Conservation (phyloP, 208 protist genomes). For the Trichomonas tenax region DNA sequence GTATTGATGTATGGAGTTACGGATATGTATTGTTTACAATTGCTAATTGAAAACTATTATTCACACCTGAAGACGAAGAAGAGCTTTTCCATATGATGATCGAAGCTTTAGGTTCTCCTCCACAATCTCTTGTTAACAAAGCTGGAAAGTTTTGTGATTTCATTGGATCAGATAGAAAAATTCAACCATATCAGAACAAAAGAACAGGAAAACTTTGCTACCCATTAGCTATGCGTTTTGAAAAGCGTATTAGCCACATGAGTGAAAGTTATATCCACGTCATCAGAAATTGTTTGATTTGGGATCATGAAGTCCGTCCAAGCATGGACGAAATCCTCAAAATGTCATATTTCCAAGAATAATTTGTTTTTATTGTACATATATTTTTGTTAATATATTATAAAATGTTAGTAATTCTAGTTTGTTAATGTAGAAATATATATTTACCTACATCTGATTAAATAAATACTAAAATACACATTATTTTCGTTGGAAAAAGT, state of each 20-base stretch:
- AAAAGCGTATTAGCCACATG: not conserved
- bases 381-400: not conserved
- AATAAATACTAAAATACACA: too few species aligned
- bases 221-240: not conserved
- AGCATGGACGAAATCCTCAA: not conserved
- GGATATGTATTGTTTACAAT: slow-evolving; percentile 93
- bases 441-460: too few species aligned
- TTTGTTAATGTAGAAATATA: too few species aligned
- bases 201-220: not conserved
- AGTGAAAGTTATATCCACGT: not conserved
- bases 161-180: not conserved
- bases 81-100: slow-evolving; percentile 31
- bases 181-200: not conserved
- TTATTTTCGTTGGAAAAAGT: too few species aligned
- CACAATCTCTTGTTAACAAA: not conserved
- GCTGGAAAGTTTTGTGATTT: not conserved
- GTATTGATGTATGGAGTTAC: slow-evolving; percentile 74
- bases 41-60: slow-evolving; percentile 62
- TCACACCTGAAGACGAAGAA: slow-evolving; percentile 25
- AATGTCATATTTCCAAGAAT: not conserved
- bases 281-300: not conserved
- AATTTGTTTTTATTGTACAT: not conserved
- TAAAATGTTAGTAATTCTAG: too few species aligned
- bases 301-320: not conserved
- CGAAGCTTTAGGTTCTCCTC: slow-evolving; percentile 27